Evolutionary conservation across 2,329 filamentous ascomycete species (phyloP).

Genomic region (Penicillium sp.): DNA sequence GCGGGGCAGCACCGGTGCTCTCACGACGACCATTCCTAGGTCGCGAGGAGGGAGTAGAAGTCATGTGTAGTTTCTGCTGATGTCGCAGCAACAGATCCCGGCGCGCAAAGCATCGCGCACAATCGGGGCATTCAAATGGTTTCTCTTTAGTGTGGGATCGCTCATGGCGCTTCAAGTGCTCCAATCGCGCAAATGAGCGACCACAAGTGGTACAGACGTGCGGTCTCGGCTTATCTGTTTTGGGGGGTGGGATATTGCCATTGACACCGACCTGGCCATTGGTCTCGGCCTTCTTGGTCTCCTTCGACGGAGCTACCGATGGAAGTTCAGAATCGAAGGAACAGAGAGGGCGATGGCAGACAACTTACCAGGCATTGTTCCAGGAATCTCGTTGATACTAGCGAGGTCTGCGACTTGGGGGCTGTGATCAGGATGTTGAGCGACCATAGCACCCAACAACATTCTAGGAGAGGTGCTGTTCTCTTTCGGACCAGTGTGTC

Average conservation of each 20-base stretch:
- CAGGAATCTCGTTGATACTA: slow-evolving; percentile 47
- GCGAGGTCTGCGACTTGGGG: slow-evolving; percentile 43
- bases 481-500: slow-evolving; percentile 8
- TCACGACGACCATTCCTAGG: slow-evolving; percentile 83
- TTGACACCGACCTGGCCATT: slow-evolving; percentile 36
- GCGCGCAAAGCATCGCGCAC: slow-evolving; percentile 89
- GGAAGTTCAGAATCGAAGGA: slow-evolving; percentile 29
- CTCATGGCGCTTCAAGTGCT: slow-evolving; percentile 97
- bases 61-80: slow-evolving; percentile 98
- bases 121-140: slow-evolving; percentile 96
- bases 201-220: slow-evolving; percentile 91
- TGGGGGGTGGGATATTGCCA: slow-evolving; percentile 68
- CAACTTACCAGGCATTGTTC: slow-evolving; percentile 44
- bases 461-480: slow-evolving; percentile 27
- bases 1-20: slow-evolving; percentile 71
- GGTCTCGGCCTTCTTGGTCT: slow-evolving; percentile 35
- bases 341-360: neutral
- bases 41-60: slow-evolving; percentile 82
- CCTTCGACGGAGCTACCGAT: slow-evolving; percentile 29
- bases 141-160: slow-evolving; percentile 99
- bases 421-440: slow-evolving; percentile 39
- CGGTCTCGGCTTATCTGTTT: slow-evolving; percentile 95
- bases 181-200: slow-evolving; percentile 89
- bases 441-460: slow-evolving; percentile 45
- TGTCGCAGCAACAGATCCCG: slow-evolving; percentile 89